These are phyloP conservation scores for Metschnikowia gelsemii DNA, from an alignment of 805 yeast species.

Conservation along the genomic window DNA sequence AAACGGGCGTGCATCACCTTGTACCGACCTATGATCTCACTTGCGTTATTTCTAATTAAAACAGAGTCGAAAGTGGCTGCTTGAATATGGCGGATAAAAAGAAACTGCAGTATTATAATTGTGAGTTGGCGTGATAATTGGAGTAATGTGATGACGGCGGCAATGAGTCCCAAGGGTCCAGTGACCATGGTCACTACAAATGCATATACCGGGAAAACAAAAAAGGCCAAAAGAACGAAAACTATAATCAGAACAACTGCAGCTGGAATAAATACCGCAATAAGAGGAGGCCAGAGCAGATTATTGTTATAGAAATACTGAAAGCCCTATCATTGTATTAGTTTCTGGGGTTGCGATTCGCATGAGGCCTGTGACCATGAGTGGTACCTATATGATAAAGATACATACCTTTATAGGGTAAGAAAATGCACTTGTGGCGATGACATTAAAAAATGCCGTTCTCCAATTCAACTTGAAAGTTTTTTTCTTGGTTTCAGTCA, in stretches of 20 bases:
- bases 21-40: conserved; percentile 38
- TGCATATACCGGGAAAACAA: conserved; percentile 48
- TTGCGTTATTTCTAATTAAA: conserved; percentile 44
- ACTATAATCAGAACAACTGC: conserved; percentile 37
- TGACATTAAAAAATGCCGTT: too few relatives aligned
- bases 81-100: conserved; percentile 50
- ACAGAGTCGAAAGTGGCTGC: conserved; percentile 49
- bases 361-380: too few relatives aligned
- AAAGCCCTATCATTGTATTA: conserved; percentile 15
- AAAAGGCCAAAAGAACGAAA: conserved; percentile 33
- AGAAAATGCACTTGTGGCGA: too few relatives aligned
- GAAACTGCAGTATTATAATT: conserved; percentile 38
- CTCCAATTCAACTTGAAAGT: too few relatives aligned
- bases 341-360: too few relatives aligned
- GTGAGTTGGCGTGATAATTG: conserved; percentile 46
- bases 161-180: conserved; percentile 52
- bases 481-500: too few relatives aligned
- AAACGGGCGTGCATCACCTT: conserved; percentile 1
- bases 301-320: conserved; percentile 29
- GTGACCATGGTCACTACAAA: conserved; percentile 40
- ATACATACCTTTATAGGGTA: too few relatives aligned
- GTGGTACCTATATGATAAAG: too few relatives aligned
- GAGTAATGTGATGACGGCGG: conserved; percentile 45
- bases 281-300: conserved; percentile 46
- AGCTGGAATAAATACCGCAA: conserved; percentile 48